Percentiles rank a stretch among this genome's conserved stretches.
These are phyloP conservation scores for Vaccinium darrowii DNA, from an alignment of 148 eudicot genomes.

Conservation along the genomic window DNA sequence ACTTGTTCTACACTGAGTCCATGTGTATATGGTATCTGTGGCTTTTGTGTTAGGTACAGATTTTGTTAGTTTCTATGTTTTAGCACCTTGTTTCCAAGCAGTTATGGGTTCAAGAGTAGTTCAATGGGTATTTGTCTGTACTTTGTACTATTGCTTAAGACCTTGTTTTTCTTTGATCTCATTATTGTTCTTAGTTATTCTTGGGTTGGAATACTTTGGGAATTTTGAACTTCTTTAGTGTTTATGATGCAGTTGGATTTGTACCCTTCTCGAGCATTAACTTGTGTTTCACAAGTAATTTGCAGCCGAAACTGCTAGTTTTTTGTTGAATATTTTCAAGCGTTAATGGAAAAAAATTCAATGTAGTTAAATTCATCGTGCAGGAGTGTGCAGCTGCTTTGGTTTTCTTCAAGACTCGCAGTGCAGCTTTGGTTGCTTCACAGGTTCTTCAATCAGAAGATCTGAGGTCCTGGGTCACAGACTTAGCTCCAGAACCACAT, in stretches of 20 bases:
- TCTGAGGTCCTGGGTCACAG: conserved; percentile 91
- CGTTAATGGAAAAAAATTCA: background rate
- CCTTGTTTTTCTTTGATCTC: background rate
- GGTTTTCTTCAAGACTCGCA: conserved; percentile 82
- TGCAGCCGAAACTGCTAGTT: background rate
- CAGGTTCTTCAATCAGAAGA: conserved; percentile 64
- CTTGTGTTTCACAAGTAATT: background rate
- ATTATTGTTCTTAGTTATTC: background rate
- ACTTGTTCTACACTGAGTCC: background rate
- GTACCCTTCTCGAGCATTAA: background rate
- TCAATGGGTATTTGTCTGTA: background rate
- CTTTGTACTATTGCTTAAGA: background rate
- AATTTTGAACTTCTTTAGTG: background rate
- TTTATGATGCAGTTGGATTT: background rate
- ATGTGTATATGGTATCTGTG: background rate
- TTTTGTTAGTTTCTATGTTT: background rate
- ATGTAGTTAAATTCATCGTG: conserved; percentile 18
- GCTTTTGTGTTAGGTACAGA: background rate
- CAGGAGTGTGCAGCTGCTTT: conserved; percentile 93
- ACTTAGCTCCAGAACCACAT: conserved; percentile 75
- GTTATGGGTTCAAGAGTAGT: background rate
- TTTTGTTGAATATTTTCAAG: background rate
- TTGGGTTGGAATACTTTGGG: background rate
- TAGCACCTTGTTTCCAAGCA: background rate
- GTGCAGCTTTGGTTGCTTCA: conserved; percentile 82